Percentiles rank a stretch among this genome's conserved stretches.
phyloP scores from a whole-genome alignment of 1,284 basidiomycete species.

The Sanghuangporus baumii region DNA sequence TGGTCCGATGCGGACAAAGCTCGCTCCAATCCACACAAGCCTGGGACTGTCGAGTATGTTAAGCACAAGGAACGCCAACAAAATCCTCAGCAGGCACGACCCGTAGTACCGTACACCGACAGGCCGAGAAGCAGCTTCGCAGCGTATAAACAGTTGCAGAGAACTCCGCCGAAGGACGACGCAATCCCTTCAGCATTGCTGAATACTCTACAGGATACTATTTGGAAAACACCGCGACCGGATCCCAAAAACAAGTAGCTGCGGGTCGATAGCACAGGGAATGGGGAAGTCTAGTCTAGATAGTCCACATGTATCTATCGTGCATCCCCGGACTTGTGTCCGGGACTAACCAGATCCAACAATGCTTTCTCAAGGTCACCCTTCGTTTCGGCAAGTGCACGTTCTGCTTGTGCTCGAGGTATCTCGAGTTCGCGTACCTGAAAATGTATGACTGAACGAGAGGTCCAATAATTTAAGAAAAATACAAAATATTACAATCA shows the following conservation, averaged over 20 bases:
- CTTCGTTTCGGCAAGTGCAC: constrained; percentile 42
- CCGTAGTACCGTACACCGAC: not conserved
- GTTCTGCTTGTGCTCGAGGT: constrained; percentile 51
- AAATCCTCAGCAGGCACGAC: not conserved
- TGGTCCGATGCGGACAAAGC: not conserved
- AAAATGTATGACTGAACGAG: not conserved
- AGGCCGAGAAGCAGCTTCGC: not conserved
- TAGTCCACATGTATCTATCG: constrained; percentile 1
- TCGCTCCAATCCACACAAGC: constrained; percentile 21
- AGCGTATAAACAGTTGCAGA: not conserved
- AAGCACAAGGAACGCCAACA: constrained; percentile 16
- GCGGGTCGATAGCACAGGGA: not conserved
- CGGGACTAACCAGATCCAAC: constrained; percentile 27
- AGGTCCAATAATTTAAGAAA: constrained; percentile 1
- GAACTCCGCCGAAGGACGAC: too few relatives aligned
- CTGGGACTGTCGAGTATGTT: constrained; percentile 33
- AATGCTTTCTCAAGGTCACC: constrained; percentile 43
- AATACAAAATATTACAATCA: constrained; percentile 41
- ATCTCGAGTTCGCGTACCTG: constrained; percentile 65
- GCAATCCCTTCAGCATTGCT: too few relatives aligned
- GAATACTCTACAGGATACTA: too few relatives aligned
- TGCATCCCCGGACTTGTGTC: not conserved
- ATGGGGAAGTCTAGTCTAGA: not conserved
- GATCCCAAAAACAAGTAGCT: not conserved
- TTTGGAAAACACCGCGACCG: too few relatives aligned